Conservation (phyloP, 805 yeast genomes). For the Kluyveromyces wickerhamii region DNA sequence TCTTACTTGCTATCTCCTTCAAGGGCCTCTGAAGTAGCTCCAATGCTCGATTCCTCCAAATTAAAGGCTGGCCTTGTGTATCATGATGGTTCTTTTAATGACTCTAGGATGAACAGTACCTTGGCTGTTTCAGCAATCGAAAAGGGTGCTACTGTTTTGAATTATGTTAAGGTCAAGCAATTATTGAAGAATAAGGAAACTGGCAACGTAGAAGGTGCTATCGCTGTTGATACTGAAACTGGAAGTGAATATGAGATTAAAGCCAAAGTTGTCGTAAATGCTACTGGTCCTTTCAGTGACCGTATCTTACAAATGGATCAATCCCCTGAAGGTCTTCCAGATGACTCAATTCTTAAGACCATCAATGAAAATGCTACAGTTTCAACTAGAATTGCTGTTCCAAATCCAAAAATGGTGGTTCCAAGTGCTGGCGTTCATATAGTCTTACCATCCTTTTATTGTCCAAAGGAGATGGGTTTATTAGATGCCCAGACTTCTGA, state of each 20-base stretch:
- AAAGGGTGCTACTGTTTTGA: constrained; percentile 82
- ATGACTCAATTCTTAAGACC: constrained; percentile 34
- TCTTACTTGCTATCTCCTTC: constrained; percentile 65
- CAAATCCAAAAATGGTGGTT: constrained; percentile 70
- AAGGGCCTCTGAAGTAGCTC: constrained; percentile 66
- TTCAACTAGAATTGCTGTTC: constrained; percentile 28
- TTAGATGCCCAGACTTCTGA: constrained; percentile 89
- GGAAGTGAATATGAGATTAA: constrained; percentile 52
- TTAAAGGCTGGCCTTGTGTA: constrained; percentile 88
- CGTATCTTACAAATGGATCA: constrained; percentile 79
- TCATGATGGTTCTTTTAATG: constrained; percentile 93
- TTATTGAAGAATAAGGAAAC: constrained; percentile 56
- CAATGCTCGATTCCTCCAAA: constrained; percentile 70
- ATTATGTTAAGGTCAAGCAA: constrained; percentile 76
- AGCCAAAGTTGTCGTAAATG: constrained; percentile 76
- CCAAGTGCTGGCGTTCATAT: constrained; percentile 94
- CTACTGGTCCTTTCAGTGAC: constrained; percentile 93
- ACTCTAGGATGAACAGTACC: constrained; percentile 80
- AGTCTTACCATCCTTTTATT: constrained; percentile 84
- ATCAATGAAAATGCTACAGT: constrained; percentile 14
- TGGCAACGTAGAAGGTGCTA: constrained; percentile 62
- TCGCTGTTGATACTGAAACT: constrained; percentile 64
- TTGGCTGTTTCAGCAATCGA: constrained; percentile 80
- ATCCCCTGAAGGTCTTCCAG: constrained; percentile 56
- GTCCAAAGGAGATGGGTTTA: constrained; percentile 81